These are phyloP conservation scores for Chimonanthus salicifolius DNA, from an alignment of 164 flowering plant genomes.

Conservation along the genomic window DNA sequence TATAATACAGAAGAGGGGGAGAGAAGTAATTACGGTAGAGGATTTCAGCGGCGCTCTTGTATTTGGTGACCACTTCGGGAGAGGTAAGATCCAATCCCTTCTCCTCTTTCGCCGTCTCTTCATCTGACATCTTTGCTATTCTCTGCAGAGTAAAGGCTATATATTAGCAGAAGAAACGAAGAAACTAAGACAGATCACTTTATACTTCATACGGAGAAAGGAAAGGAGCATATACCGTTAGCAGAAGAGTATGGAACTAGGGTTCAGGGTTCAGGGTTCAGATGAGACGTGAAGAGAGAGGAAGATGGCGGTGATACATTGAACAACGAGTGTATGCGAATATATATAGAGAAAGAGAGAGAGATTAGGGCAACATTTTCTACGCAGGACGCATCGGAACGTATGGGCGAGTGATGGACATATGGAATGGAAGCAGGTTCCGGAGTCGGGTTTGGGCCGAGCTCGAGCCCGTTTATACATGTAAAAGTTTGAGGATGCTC, in stretches of 20 bases:
- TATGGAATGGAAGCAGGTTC: no score
- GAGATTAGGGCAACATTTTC: no score
- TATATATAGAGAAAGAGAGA: no score
- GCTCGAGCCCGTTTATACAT: no score
- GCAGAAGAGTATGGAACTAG: not conserved
- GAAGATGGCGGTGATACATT: no score
- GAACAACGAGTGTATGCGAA: no score
- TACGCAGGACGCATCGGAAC: no score
- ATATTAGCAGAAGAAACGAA: not conserved
- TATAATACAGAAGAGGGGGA: not conserved
- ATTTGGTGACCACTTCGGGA: conserved; percentile 88
- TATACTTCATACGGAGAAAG: not conserved
- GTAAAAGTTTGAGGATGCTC: no score
- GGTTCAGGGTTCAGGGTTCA: not conserved
- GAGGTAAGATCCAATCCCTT: conserved; percentile 86
- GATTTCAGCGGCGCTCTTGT: conserved; percentile 88
- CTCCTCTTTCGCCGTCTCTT: conserved; percentile 76
- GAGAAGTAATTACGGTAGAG: conserved; percentile 43
- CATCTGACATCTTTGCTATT: conserved; percentile 61
- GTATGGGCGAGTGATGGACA: no score
- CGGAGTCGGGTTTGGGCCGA: no score
- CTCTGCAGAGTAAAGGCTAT: not conserved
- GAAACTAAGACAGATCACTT: not conserved
- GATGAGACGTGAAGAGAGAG: not conserved
- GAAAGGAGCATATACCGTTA: not conserved